Conservation (phyloP, 2,329 filamentous ascomycete species). For the Trichoderma citrinoviride region DNA sequence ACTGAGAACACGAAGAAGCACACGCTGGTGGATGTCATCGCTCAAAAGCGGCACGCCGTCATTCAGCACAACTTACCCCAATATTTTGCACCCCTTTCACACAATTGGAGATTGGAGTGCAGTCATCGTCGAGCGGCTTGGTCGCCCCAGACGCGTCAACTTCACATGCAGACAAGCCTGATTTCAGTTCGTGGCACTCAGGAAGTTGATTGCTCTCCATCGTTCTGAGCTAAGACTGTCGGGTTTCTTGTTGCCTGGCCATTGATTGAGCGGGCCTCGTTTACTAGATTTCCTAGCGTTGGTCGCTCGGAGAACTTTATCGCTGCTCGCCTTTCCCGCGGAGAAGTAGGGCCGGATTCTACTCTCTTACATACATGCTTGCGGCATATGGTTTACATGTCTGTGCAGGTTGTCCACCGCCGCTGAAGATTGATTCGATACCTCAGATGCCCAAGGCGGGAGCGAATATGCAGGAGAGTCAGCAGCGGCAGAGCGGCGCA, state of each 20-base stretch:
- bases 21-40: not conserved
- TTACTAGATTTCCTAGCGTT: constrained; percentile 4
- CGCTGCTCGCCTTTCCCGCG: not conserved
- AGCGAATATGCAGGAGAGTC: not conserved
- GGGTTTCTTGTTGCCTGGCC: not conserved
- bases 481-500: constrained; percentile 25
- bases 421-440: not conserved
- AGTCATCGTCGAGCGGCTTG: not conserved
- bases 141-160: not conserved
- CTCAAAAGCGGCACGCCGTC: not conserved
- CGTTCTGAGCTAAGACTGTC: constrained; percentile 2
- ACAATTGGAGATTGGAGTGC: not conserved
- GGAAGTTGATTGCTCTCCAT: not conserved
- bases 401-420: not conserved
- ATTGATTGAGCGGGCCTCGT: constrained; percentile 1
- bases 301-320: not conserved
- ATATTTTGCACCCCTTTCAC: not conserved
- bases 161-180: not conserved
- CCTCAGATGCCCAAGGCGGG: not conserved
- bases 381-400: not conserved
- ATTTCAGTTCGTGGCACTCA: not conserved
- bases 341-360: not conserved
- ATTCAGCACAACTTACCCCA: not conserved
- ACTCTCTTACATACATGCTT: not conserved
- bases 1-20: not conserved